These are phyloP conservation scores for Heliocybe sulcata DNA, from an alignment of 1,284 basidiomycete species.

Conservation along the genomic window DNA sequence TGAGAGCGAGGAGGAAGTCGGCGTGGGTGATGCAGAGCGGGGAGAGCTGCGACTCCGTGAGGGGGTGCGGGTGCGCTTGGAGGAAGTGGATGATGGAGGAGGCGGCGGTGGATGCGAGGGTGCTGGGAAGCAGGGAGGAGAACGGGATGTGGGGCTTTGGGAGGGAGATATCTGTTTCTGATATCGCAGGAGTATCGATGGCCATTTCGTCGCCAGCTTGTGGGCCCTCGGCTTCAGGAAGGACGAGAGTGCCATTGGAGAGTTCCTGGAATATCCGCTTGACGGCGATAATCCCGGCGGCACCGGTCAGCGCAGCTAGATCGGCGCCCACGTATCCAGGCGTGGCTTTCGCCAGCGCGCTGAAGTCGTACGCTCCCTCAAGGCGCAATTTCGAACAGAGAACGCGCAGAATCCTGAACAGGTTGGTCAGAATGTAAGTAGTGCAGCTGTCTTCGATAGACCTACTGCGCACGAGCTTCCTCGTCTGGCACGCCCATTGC, in stretches of 20 bases:
- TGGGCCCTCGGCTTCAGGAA: conserved; percentile 31
- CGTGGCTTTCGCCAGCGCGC: conserved; percentile 82
- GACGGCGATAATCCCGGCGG: conserved; percentile 93
- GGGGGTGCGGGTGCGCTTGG: conserved; percentile 73
- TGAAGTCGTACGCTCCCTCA: conserved; percentile 79
- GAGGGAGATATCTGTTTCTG: neutral
- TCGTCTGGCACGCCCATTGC: conserved; percentile 96
- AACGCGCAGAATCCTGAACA: conserved; percentile 71
- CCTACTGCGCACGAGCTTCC: conserved; percentile 81
- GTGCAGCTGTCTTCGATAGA: no score
- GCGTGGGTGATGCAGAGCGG: conserved; percentile 73
- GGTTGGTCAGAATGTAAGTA: neutral
- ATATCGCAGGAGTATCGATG: conserved; percentile 29
- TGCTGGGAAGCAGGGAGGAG: conserved; percentile 20
- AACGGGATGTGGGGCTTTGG: conserved; percentile 28
- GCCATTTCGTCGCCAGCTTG: conserved; percentile 31
- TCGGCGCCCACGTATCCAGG: conserved; percentile 98
- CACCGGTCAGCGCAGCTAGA: conserved; percentile 83
- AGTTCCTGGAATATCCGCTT: conserved; percentile 92
- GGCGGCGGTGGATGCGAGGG: conserved; percentile 31
- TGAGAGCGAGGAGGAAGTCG: conserved; percentile 79
- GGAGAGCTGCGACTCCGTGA: conserved; percentile 72
- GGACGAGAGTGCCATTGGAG: conserved; percentile 55
- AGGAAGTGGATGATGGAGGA: conserved; percentile 87
- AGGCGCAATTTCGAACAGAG: conserved; percentile 71